A percentile compares a stretch with the other conserved stretches of the same genome.
phyloP scores from a whole-genome alignment of 495 filamentous ascomycete genomes.

The Darksidea phi region DNA sequence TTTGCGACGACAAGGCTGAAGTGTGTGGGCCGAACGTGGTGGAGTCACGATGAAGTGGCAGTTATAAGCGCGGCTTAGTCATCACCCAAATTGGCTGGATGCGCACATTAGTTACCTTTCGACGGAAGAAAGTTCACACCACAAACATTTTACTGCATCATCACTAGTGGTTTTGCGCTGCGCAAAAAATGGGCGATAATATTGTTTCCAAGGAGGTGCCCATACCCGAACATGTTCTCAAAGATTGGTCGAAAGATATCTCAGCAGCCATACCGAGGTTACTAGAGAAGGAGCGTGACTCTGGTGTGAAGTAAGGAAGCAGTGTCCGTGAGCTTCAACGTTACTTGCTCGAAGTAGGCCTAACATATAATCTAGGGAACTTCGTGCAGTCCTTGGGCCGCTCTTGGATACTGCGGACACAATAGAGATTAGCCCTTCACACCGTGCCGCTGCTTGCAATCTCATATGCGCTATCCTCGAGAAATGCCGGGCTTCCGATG shows the following conservation, averaged over 20 bases:
- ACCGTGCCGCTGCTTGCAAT: conserved; percentile 45
- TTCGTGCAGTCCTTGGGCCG: conserved; percentile 16
- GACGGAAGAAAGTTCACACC: not conserved
- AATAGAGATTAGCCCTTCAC: conserved; percentile 20
- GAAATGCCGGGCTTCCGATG: conserved; percentile 40
- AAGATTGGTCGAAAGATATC: conserved; percentile 4
- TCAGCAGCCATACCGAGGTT: conserved; percentile 9
- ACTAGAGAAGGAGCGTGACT: conserved; percentile 11
- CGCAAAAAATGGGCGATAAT: not conserved
- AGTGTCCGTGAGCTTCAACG: conserved; percentile 24
- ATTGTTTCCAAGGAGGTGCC: not conserved
- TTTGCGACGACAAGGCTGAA: too few relatives aligned
- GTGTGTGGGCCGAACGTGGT: too few relatives aligned
- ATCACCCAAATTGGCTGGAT: too few relatives aligned
- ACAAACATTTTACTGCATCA: not conserved
- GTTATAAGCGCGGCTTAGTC: too few relatives aligned
- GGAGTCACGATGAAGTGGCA: too few relatives aligned
- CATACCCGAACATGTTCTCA: conserved; percentile 10
- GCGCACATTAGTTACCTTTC: not conserved
- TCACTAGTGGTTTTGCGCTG: too few relatives aligned
- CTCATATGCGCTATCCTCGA: conserved; percentile 40
- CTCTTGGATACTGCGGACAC: conserved; percentile 26
- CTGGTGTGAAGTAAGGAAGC: conserved; percentile 27
- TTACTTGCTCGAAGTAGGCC: not conserved
- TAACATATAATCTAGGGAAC: conserved; percentile 3